Base-by-base conservation (phyloP, 2,329 filamentous ascomycete genomes). In the Coniella lustricola region DNA sequence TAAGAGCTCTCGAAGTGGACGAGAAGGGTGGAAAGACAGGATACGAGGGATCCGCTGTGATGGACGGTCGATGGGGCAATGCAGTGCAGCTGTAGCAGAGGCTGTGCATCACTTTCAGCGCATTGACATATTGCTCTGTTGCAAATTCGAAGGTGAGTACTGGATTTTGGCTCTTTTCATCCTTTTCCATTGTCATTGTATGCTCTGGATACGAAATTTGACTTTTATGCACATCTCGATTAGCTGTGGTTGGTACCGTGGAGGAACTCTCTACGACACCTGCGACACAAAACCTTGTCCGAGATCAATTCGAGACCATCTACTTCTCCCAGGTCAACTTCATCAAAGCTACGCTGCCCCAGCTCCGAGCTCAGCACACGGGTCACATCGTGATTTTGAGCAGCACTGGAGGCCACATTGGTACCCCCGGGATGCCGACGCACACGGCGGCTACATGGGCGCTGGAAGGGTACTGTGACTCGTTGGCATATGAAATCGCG, bases 301-400 rank as follows among this genome's bases (percentile, higher is more conserved):
- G 87, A 53, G 87, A 95, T 60, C 91, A 96, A 64, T 96, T 97
- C 64, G 91, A 97, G 65, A 83, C 82, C 54, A 89, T 95, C 59
- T 97, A 94, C 73, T 97, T 97, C 66, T 89, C 88, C 1, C 90
- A 94, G 50, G 85, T 97, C 64, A 97, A 97, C 67, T 88, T 95
- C 63, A 94, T 97, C 71, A 94, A 93, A 65, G 87, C 90, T 13
- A 76, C 83, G 1, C 74, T 98, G 18, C 90, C 91, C 1, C 76
- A 83, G 47, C 84, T 97, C 65, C 79, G 93, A 37, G 74, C 76
- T 52, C 85, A 90, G 61, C 83, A 85, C 57, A 90, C 84, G 8
- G 93, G 93, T 0, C 93, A 98, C 65, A 85, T 97, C 54, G 84
- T 97, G 54, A 80, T 94, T 48, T 76, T 97, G 43, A 93, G 89